Evolutionary conservation across 805 yeast species (phyloP).

Genomic region (Lipomyces mesembrius): DNA sequence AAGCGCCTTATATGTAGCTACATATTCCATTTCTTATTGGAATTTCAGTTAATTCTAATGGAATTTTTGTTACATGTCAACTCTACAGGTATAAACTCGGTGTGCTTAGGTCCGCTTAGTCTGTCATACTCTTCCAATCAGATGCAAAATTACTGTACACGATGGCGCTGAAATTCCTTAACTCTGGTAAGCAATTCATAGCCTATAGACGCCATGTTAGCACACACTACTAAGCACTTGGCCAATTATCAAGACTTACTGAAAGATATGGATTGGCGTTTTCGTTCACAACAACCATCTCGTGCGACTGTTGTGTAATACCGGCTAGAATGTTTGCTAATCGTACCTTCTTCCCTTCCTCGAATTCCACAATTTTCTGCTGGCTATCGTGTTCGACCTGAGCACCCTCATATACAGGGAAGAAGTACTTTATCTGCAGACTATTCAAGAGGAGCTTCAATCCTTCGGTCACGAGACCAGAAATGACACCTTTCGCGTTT

Average conservation of each 20-base stretch:
- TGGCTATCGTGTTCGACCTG: slow-evolving; percentile 7
- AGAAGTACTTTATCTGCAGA: slow-evolving; percentile 34
- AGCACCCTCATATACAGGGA: slow-evolving; percentile 2
- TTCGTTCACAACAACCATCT: slow-evolving; percentile 52
- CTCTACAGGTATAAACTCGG: neutral
- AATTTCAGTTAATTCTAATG: neutral
- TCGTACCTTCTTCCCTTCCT: slow-evolving; percentile 48
- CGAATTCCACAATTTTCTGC: slow-evolving; percentile 45
- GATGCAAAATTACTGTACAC: slow-evolving; percentile 75
- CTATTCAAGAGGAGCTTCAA: slow-evolving; percentile 54
- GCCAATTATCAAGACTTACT: slow-evolving; percentile 14
- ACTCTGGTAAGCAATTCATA: slow-evolving; percentile 60
- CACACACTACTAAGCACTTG: neutral
- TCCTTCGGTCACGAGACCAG: slow-evolving; percentile 51
- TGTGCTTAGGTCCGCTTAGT: neutral
- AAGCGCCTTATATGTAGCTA: neutral
- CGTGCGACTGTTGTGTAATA: slow-evolving; percentile 65
- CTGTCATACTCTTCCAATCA: slow-evolving; percentile 1
- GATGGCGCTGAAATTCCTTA: slow-evolving; percentile 87
- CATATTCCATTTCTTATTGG: neutral
- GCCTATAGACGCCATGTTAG: slow-evolving; percentile 34
- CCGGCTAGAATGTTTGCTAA: slow-evolving; percentile 75
- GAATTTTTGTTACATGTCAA: neutral
- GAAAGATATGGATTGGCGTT: slow-evolving; percentile 52
- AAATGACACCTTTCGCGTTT: slow-evolving; percentile 48